Percentiles rank a stretch among this genome's conserved stretches.
phyloP scores from a whole-genome alignment of 2,329 filamentous ascomycete species.

The Aspergillus nomiae region DNA sequence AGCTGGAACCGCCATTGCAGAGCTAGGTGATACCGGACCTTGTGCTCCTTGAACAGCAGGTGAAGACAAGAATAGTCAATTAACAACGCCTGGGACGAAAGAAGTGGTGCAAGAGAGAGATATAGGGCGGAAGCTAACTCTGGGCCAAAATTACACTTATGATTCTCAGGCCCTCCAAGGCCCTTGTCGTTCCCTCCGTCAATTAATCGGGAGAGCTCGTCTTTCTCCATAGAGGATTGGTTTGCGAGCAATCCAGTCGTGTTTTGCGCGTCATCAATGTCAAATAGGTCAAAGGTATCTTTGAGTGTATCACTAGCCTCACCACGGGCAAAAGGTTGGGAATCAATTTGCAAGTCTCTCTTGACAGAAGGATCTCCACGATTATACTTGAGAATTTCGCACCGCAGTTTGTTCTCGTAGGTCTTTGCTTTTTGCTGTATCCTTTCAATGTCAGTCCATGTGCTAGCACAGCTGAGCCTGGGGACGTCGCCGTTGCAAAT shows the following conservation, averaged over 20 bases:
- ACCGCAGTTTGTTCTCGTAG: slow-evolving; percentile 39
- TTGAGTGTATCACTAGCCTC: slow-evolving; percentile 13
- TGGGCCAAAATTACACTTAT: slow-evolving; percentile 34
- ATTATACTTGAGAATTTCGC: slow-evolving; percentile 43
- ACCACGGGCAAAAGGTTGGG: background rate
- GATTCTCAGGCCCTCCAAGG: slow-evolving; percentile 15
- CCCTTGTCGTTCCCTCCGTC: slow-evolving; percentile 23
- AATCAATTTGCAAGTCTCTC: background rate
- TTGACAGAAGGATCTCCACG: slow-evolving; percentile 29
- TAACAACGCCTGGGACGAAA: slow-evolving; percentile 72
- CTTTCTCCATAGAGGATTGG: slow-evolving; percentile 26
- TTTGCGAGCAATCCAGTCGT: slow-evolving; percentile 28
- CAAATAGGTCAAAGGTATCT: slow-evolving; percentile 37
- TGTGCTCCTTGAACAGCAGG: slow-evolving; percentile 74
- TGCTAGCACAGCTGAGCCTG: slow-evolving; percentile 67
- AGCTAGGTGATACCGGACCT: slow-evolving; percentile 70
- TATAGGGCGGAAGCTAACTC: slow-evolving; percentile 56
- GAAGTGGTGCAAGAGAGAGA: slow-evolving; percentile 74
- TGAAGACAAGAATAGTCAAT: slow-evolving; percentile 76
- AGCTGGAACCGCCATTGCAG: slow-evolving; percentile 81
- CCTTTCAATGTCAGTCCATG: slow-evolving; percentile 68
- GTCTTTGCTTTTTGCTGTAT: slow-evolving; percentile 62
- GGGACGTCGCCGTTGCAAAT: slow-evolving; percentile 56
- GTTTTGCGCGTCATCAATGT: slow-evolving; percentile 34
- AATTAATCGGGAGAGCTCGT: slow-evolving; percentile 33